A percentile compares a stretch with the other conserved stretches of the same genome.
phyloP scores from a whole-genome alignment of 2,329 filamentous ascomycete species.

The Penicillium sp. region DNA sequence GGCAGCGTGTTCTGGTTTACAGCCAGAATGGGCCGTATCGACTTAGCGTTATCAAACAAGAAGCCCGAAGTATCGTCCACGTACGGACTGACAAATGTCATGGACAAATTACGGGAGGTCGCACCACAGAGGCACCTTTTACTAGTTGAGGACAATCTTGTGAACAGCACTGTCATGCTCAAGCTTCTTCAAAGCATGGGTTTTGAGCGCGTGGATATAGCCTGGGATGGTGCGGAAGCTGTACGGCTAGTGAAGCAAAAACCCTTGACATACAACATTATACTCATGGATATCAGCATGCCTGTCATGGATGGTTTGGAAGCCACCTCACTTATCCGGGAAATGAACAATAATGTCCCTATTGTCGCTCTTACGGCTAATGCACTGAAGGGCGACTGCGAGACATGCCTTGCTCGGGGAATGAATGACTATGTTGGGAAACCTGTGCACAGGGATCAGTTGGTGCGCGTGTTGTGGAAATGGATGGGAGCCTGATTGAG shows the following conservation, averaged over 20 bases:
- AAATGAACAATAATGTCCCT: slow-evolving; percentile 43
- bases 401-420: slow-evolving; percentile 55
- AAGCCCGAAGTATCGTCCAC: slow-evolving; percentile 20
- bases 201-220: slow-evolving; percentile 46
- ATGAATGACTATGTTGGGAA: slow-evolving; percentile 61
- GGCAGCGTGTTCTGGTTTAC: slow-evolving; percentile 60
- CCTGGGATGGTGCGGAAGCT: slow-evolving; percentile 49
- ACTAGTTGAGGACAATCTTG: slow-evolving; percentile 47
- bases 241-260: slow-evolving; percentile 46
- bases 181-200: slow-evolving; percentile 43
- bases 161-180: slow-evolving; percentile 47
- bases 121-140: slow-evolving; percentile 47
- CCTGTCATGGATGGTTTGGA: slow-evolving; percentile 50
- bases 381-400: slow-evolving; percentile 58
- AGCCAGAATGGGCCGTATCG: slow-evolving; percentile 44
- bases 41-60: slow-evolving; percentile 32
- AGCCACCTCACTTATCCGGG: slow-evolving; percentile 48
- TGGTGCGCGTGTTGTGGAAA: slow-evolving; percentile 49
- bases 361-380: slow-evolving; percentile 61
- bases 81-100: no score
- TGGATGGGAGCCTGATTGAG: slow-evolving; percentile 21
- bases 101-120: slow-evolving; percentile 34
- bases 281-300: slow-evolving; percentile 54
- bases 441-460: slow-evolving; percentile 53
- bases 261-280: slow-evolving; percentile 45